Conservation (phyloP, 768 basidiomycete genomes). For the Hortiboletus flavorubellus region DNA sequence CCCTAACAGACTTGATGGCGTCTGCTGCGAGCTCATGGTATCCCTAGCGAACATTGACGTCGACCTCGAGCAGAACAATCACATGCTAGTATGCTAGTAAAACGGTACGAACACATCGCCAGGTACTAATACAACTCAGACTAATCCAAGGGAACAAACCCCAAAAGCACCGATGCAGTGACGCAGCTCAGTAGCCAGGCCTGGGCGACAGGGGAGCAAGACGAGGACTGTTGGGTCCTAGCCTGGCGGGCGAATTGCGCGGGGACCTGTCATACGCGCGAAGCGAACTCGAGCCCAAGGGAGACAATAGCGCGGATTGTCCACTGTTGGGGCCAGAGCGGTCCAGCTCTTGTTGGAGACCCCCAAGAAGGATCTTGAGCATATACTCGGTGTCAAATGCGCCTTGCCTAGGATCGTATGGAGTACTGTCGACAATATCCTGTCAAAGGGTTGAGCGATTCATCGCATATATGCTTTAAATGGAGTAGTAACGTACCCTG, state of each 20-base stretch:
- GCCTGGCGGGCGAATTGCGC: slow-evolving; percentile 5
- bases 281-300: neutral
- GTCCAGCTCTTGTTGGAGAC: slow-evolving; percentile 21
- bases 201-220: slow-evolving; percentile 8
- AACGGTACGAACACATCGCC: no score
- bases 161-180: neutral
- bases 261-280: slow-evolving; percentile 12
- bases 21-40: no score
- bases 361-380: slow-evolving; percentile 33
- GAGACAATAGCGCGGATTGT: slow-evolving; percentile 9
- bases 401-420: slow-evolving; percentile 32
- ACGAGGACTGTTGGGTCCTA: slow-evolving; percentile 13
- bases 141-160: neutral
- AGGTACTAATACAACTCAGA: neutral
- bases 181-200: slow-evolving; percentile 9
- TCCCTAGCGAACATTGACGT: no score
- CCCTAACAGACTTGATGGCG: no score
- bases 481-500: slow-evolving; percentile 17
- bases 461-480: neutral
- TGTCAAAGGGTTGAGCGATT: slow-evolving; percentile 13
- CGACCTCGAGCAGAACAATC: no score
- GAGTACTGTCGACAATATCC: slow-evolving; percentile 49
- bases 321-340: slow-evolving; percentile 4
- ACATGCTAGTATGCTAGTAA: no score
- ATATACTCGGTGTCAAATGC: slow-evolving; percentile 34